These are phyloP conservation scores for Trichoderma reesei DNA, from an alignment of 495 filamentous ascomycete species.

Conservation along the genomic window DNA sequence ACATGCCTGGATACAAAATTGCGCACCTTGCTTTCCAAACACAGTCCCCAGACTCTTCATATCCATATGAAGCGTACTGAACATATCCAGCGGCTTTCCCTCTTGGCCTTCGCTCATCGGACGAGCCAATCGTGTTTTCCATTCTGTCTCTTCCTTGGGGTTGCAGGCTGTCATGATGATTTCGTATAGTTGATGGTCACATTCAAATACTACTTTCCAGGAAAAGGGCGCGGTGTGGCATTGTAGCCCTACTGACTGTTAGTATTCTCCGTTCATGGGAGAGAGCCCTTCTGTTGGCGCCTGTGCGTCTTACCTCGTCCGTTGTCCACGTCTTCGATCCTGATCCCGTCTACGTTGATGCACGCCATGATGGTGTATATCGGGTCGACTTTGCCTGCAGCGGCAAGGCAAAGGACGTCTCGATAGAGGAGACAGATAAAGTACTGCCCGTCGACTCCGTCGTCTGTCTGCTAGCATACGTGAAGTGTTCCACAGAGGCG, in stretches of 20 bases:
- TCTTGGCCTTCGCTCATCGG: slow-evolving; percentile 32
- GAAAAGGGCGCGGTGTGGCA: slow-evolving; percentile 79
- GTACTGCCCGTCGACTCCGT: slow-evolving; percentile 62
- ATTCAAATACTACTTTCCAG: slow-evolving; percentile 89
- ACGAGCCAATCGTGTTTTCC: slow-evolving; percentile 48
- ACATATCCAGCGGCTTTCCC: slow-evolving; percentile 36
- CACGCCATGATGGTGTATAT: slow-evolving; percentile 66
- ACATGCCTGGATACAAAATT: background rate
- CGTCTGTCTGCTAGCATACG: slow-evolving; percentile 66
- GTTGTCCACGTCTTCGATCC: slow-evolving; percentile 69
- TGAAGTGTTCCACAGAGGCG: slow-evolving; percentile 79
- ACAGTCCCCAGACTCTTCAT: slow-evolving; percentile 65
- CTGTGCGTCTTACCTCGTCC: slow-evolving; percentile 55
- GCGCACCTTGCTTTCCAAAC: slow-evolving; percentile 52
- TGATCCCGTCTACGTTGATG: slow-evolving; percentile 58
- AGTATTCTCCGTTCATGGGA: background rate
- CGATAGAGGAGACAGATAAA: slow-evolving; percentile 82
- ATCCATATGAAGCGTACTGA: slow-evolving; percentile 53
- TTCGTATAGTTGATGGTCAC: slow-evolving; percentile 67
- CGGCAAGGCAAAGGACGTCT: slow-evolving; percentile 70
- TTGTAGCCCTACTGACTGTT: slow-evolving; percentile 53
- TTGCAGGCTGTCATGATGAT: slow-evolving; percentile 84
- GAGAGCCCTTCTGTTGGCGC: background rate
- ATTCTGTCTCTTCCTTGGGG: slow-evolving; percentile 66
- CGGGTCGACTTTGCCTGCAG: slow-evolving; percentile 45